phyloP scores from a whole-genome alignment of 2,329 filamentous ascomycete genomes.

The Calonectria fujianensis region DNA sequence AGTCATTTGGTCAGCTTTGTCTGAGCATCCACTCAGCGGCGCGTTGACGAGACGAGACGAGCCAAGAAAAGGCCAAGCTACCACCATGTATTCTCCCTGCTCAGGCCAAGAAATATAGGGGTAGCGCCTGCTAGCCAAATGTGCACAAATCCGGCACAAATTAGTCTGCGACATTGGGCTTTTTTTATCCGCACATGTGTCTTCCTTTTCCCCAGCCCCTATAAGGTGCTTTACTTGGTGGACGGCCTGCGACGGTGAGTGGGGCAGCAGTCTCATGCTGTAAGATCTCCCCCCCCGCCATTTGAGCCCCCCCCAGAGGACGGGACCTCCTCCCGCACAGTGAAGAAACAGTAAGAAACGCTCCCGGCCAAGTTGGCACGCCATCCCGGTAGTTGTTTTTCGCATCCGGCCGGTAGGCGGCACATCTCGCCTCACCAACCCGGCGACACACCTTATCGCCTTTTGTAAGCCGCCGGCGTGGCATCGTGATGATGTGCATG shows the following conservation, averaged over 20 bases:
- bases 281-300: not conserved
- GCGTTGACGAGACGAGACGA: not conserved
- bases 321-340: not conserved
- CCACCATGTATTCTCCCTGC: constrained; percentile 7
- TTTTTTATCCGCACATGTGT: not conserved
- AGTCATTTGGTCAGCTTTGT: not conserved
- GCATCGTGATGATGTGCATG: not conserved
- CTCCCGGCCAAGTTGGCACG: not conserved
- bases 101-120: constrained; percentile 3
- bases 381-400: not conserved
- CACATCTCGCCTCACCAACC: constrained; percentile 1
- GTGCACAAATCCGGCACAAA: constrained; percentile 8
- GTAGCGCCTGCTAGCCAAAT: not conserved
- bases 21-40: not conserved
- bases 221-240: constrained; percentile 3
- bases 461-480: not conserved
- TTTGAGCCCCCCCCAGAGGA: not conserved
- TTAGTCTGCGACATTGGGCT: not conserved
- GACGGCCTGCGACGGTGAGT: not conserved
- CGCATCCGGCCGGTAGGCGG: not conserved
- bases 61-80: constrained; percentile 20
- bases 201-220: not conserved
- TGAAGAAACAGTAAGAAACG: constrained; percentile 16
- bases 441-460: not conserved
- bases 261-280: not conserved